Evolutionary conservation across 2,329 filamentous ascomycete genomes (phyloP).

Genomic region (Colletotrichum cuscutae): DNA sequence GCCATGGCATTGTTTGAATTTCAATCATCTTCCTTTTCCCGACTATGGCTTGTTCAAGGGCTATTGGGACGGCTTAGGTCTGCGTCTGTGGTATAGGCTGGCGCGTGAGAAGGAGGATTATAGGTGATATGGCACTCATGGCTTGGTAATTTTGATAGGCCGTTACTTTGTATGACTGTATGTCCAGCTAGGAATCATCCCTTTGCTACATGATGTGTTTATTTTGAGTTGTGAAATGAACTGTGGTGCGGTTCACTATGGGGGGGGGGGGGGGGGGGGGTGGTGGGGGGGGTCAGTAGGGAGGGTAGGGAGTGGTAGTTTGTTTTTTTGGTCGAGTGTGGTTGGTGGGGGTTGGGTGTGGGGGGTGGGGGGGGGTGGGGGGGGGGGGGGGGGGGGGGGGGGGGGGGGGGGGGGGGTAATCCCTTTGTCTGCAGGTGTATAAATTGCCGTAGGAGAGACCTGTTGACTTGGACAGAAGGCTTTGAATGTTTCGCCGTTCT

Average conservation of each 20-base stretch:
- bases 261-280: too few species aligned
- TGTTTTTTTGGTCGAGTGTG: too few species aligned
- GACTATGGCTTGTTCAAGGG: not conserved
- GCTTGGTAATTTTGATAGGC: not conserved
- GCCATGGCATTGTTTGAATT: not conserved
- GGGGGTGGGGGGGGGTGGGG: too few species aligned
- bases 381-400: too few species aligned
- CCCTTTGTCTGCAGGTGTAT: not conserved
- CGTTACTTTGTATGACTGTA: not conserved
- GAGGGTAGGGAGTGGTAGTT: too few species aligned
- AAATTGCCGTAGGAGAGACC: not conserved
- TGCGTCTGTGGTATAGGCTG: not conserved
- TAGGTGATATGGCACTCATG: not conserved
- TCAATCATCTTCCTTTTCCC: not conserved
- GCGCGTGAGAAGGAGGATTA: not conserved
- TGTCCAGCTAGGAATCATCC: not conserved
- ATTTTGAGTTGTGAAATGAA: not conserved
- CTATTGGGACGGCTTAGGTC: not conserved
- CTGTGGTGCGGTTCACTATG: not conserved
- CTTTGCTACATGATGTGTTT: not conserved
- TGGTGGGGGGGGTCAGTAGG: fast-evolving
- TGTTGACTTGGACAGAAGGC: too few species aligned
- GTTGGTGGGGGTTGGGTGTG: too few species aligned
- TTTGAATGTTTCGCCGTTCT: too few species aligned
- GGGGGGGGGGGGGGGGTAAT: too few species aligned